Conservation (phyloP, 148 eudicot species). For the Agrostemma githago region DNA sequence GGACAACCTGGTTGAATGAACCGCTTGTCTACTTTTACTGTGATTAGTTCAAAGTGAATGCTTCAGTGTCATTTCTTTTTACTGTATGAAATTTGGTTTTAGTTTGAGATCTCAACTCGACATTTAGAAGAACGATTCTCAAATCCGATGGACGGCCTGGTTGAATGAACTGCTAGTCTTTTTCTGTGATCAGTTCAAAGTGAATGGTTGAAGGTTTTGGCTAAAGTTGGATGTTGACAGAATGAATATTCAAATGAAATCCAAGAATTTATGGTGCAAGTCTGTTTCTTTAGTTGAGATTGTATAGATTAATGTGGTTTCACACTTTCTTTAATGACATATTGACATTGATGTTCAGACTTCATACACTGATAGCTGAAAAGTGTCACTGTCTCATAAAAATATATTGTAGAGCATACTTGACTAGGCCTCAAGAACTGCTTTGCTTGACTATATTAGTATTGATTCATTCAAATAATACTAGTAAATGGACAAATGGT, state of each 20-base stretch:
- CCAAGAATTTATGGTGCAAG: background rate
- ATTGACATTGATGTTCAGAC: background rate
- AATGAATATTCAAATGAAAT: background rate
- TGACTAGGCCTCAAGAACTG: background rate
- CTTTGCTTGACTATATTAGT: background rate
- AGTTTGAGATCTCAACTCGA: too few relatives aligned
- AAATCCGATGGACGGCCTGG: background rate
- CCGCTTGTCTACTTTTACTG: too few relatives aligned
- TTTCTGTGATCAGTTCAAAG: background rate
- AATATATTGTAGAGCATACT: background rate
- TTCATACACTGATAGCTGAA: slow-evolving; percentile 9
- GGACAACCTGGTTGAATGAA: too few relatives aligned
- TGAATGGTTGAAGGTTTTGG: background rate
- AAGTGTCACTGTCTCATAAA: background rate
- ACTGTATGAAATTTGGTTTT: too few relatives aligned
- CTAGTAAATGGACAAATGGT: background rate
- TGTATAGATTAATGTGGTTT: background rate
- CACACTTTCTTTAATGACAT: background rate
- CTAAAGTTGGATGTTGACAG: slow-evolving; percentile 1
- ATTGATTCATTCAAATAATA: too few relatives aligned
- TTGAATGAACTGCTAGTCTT: background rate
- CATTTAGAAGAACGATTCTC: too few relatives aligned
- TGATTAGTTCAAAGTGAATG: too few relatives aligned
- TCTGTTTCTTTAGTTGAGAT: background rate
- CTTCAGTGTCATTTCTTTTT: too few relatives aligned